Evolutionary conservation across 2,329 filamentous ascomycete genomes (phyloP).

Genomic region (Ceratocystis cubensis): DNA sequence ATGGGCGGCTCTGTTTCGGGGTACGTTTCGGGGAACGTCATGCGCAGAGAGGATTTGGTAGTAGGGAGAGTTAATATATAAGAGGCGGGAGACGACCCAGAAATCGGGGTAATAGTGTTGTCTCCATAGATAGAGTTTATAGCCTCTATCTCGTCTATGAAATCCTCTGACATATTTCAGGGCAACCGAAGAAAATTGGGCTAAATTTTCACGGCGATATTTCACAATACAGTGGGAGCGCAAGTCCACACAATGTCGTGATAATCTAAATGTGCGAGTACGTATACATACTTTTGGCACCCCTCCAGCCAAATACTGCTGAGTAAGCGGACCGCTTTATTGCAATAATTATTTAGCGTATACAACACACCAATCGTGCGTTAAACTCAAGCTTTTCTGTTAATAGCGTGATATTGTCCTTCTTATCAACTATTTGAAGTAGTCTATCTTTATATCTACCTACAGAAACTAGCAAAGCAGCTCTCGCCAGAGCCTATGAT

Average conservation of each 20-base stretch:
- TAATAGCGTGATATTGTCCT: no score
- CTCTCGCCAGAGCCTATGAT: no score
- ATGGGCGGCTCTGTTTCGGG: conserved; percentile 55
- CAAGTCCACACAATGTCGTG: background rate
- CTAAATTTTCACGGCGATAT: background rate
- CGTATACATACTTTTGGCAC: background rate
- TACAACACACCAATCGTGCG: no score
- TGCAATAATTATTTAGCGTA: no score
- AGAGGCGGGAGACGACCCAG: conserved; percentile 25
- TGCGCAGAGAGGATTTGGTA: conserved; percentile 41
- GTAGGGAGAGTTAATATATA: conserved; percentile 57
- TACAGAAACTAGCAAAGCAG: no score
- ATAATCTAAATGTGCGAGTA: background rate
- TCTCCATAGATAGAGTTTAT: conserved; percentile 76
- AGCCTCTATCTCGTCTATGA: conserved; percentile 63
- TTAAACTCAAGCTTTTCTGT: no score
- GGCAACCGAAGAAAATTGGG: background rate
- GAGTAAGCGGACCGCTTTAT: background rate
- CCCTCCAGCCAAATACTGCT: background rate
- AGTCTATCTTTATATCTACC: no score
- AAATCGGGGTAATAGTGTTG: conserved; percentile 42
- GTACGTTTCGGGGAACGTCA: conserved; percentile 62
- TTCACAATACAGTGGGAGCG: no score
- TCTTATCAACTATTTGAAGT: no score
- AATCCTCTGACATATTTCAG: conserved; percentile 41